phyloP scores from a whole-genome alignment of 176 grass and related monocot genomes.

The Carex scoparia region DNA sequence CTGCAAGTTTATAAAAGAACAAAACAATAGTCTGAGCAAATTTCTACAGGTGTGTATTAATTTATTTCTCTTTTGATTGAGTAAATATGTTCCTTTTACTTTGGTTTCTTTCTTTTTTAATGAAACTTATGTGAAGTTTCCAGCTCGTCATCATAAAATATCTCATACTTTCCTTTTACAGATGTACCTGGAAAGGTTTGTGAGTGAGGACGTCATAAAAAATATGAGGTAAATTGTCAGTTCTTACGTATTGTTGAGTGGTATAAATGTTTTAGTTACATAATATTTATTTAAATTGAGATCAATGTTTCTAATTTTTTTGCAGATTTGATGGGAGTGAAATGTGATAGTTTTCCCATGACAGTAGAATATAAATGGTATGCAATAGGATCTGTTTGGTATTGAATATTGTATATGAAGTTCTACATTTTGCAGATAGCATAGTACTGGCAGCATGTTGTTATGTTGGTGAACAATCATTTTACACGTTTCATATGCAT shows the following conservation, averaged over 20 bases:
- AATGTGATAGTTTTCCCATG: neutral
- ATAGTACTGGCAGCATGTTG: neutral
- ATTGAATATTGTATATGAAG: neutral
- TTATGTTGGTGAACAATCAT: neutral
- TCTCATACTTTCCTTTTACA: neutral
- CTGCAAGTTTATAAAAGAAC: neutral
- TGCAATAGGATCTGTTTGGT: neutral
- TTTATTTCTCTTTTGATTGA: neutral
- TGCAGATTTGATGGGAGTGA: neutral
- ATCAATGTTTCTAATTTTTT: neutral
- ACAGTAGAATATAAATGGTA: neutral
- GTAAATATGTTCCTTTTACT: neutral
- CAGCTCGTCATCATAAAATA: neutral
- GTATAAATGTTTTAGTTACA: neutral
- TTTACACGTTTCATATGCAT: neutral
- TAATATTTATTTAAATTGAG: neutral
- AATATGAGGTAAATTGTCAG: constrained; percentile 1
- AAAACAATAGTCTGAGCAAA: constrained; percentile 2
- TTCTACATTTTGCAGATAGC: neutral
- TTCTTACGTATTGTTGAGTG: neutral
- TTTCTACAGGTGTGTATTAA: neutral
- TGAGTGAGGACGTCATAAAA: neutral
- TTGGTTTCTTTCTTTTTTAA: neutral
- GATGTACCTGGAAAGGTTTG: neutral
- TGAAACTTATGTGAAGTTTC: neutral